phyloP scores from a whole-genome alignment of 345 rosid genomes.

The Anacardium occidentale region DNA sequence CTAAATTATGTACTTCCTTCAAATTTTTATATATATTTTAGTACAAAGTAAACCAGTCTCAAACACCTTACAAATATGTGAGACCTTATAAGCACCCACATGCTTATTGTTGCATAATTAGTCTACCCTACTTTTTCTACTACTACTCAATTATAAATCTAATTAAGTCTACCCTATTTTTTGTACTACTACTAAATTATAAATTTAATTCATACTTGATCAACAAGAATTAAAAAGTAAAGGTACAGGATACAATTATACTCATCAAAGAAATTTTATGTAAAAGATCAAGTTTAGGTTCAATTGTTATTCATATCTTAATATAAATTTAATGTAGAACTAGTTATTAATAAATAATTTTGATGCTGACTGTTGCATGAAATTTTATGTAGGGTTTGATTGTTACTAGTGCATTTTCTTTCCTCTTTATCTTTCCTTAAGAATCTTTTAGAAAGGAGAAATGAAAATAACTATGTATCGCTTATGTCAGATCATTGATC shows the following conservation, averaged over 20 bases:
- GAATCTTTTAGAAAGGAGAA: not conserved
- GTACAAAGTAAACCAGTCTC: too few species aligned
- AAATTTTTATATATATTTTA: too few species aligned
- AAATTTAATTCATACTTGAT: too few species aligned
- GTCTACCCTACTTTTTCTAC: too few species aligned
- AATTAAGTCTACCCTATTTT: too few species aligned
- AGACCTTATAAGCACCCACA: too few species aligned
- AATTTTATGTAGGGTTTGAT: not conserved
- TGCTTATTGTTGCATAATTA: too few species aligned
- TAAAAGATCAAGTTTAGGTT: slow-evolving; percentile 17
- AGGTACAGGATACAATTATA: slow-evolving; percentile 30
- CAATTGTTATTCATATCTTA: slow-evolving; percentile 1
- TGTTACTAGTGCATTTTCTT: not conserved
- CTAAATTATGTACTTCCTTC: too few species aligned
- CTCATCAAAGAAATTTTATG: slow-evolving; percentile 26
- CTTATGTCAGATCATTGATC: not conserved
- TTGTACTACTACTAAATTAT: too few species aligned
- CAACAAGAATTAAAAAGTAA: slow-evolving; percentile 37
- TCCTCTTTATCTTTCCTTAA: not conserved
- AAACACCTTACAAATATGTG: too few species aligned
- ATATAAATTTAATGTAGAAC: not conserved
- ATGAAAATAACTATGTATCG: not conserved
- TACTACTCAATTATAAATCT: too few species aligned
- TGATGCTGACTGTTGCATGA: not conserved
- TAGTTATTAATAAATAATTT: not conserved